Conservation (phyloP, 306 rosid species). For the Cicer judaicum region DNA sequence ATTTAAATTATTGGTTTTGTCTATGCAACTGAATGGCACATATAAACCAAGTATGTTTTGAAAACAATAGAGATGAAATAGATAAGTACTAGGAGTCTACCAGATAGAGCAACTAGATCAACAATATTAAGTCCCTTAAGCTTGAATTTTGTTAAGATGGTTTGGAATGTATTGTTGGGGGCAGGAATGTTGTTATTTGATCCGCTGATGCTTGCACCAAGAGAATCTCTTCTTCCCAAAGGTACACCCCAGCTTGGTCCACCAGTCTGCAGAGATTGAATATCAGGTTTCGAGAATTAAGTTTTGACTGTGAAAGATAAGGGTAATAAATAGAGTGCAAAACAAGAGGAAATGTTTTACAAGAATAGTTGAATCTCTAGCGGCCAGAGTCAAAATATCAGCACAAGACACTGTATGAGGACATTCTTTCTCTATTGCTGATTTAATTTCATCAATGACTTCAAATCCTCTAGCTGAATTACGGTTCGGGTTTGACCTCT, state of each 20-base stretch:
- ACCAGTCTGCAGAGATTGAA: constrained; percentile 61
- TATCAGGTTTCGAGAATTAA: constrained; percentile 11
- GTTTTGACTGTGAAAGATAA: constrained; percentile 8
- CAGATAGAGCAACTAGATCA: constrained; percentile 90
- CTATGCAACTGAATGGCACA: background rate
- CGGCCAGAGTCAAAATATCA: constrained; percentile 81
- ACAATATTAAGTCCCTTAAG: constrained; percentile 76
- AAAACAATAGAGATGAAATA: background rate
- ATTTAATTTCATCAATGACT: constrained; percentile 82
- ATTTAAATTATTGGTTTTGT: too few species aligned
- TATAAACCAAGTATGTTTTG: constrained; percentile 4
- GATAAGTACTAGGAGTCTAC: constrained; percentile 48
- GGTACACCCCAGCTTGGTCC: constrained; percentile 90
- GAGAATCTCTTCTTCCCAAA: constrained; percentile 86
- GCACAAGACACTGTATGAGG: constrained; percentile 91
- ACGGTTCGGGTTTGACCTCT: constrained; percentile 77
- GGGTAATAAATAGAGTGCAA: constrained; percentile 14
- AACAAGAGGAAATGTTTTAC: constrained; percentile 49
- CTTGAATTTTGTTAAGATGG: constrained; percentile 86
- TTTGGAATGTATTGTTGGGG: constrained; percentile 91
- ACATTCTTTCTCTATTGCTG: constrained; percentile 84
- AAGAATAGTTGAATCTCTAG: constrained; percentile 86
- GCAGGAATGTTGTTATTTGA: constrained; percentile 97
- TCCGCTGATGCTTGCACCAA: constrained; percentile 81
- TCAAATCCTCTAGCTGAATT: constrained; percentile 86